Conservation (phyloP, 2,329 filamentous ascomycete genomes). For the Zasmidium cellare region DNA sequence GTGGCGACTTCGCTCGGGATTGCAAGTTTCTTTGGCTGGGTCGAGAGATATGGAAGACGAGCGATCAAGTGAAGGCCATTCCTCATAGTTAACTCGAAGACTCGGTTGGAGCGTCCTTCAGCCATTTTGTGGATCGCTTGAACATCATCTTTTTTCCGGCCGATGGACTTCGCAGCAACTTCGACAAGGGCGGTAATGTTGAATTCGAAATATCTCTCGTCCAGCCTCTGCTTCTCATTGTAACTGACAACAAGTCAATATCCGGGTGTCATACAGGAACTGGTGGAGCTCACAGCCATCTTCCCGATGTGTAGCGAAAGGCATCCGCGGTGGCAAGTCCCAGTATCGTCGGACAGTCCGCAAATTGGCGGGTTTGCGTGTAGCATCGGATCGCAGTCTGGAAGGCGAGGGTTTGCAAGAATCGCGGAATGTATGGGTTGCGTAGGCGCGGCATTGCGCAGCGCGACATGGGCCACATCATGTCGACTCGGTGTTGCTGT, state of each 20-base stretch:
- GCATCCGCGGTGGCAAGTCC: no score
- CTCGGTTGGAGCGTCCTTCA: conserved; percentile 29
- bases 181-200: conserved; percentile 14
- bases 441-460: no score
- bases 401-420: no score
- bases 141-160: conserved; percentile 6
- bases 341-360: not conserved
- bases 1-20: conserved; percentile 33
- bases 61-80: conserved; percentile 28
- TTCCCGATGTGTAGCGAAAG: conserved; percentile 21
- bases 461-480: no score
- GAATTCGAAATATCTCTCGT: conserved; percentile 17
- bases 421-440: no score
- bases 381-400: no score
- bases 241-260: conserved; percentile 10
- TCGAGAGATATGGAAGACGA: conserved; percentile 25
- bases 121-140: conserved; percentile 20
- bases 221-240: conserved; percentile 20
- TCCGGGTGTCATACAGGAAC: not conserved
- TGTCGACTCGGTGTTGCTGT: no score
- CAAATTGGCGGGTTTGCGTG: no score
- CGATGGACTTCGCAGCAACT: conserved; percentile 11
- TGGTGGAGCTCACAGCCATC: conserved; percentile 18
- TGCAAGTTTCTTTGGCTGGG: conserved; percentile 19
- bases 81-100: conserved; percentile 23